Base-by-base conservation (phyloP, 2,329 filamentous ascomycete species). In the Thielaviopsis cerberus region DNA sequence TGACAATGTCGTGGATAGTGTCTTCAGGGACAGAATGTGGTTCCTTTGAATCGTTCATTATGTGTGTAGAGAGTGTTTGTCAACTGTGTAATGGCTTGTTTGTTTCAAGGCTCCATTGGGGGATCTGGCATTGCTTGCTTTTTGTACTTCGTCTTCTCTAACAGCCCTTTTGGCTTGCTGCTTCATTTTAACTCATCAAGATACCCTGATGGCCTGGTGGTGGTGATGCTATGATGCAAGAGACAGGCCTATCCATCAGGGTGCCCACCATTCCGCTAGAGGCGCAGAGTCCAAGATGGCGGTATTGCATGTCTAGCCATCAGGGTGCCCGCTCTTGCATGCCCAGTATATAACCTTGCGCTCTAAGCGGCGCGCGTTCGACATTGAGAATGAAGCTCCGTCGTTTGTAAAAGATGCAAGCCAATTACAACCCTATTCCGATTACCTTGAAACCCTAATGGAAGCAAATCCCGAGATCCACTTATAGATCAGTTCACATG, bases 1-100 rank as follows among this genome's bases (percentile, higher is more conserved):
- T 84, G 59, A 87, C 70, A 7, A 89, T 79, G 65, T 89, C 84
- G 68, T 80, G 34, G 23, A 56, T 30, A n/a, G 30, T 25, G 54
- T 25, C 30, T 15, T 50, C 54, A 20, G 30, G 10, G 37, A 25
- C 13, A 25, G 24, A 41, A 17, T 4, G 34, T 4, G 11, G 13
- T 4, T 13, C 34, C n/a, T 41, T 41, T 41, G 11, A n/a, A 48
- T 30, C 27, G 17, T 51, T 30, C 24, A 20, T 53, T 23, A 30
- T 53, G 15, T 3, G 26, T 13, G 17, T 30, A 27, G 25, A 25
- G 15, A n/a, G 17, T 30, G 27, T 23, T n/a, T 41, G 34, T 41
- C 34, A 41, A 17, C n/a, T 41, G 34, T 10, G 34, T 17, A n/a
- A 17, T 17, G 2, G 15, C n/a, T 13, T 41, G 15, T 4, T 41